Percentiles rank a stretch among this genome's conserved stretches.
Conservation (phyloP, 2,329 filamentous ascomycete species). For the Phialophora macrospora region DNA sequence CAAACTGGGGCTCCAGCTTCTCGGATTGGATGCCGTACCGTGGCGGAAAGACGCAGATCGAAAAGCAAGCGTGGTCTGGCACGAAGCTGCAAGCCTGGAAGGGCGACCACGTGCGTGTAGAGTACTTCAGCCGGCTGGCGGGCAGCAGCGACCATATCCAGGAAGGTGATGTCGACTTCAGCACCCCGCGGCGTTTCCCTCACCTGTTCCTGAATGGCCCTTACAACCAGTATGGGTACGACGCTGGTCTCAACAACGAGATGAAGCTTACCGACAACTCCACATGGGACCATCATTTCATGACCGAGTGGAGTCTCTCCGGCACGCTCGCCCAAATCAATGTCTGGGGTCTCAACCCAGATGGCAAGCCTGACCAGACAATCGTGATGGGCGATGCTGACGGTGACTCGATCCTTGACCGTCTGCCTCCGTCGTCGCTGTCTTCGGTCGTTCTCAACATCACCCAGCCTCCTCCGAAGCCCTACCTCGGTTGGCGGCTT, state of each 20-base stretch:
- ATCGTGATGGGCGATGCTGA: slow-evolving; percentile 67
- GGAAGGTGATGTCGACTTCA: slow-evolving; percentile 59
- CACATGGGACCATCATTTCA: slow-evolving; percentile 64
- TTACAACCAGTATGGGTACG: slow-evolving; percentile 69
- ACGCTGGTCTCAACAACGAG: slow-evolving; percentile 61
- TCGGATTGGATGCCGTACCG: slow-evolving; percentile 63
- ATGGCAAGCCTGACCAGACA: slow-evolving; percentile 65
- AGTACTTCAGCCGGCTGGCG: slow-evolving; percentile 65
- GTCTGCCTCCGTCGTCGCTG: slow-evolving; percentile 64
- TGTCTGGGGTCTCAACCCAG: slow-evolving; percentile 69
- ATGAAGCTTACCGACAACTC: slow-evolving; percentile 58
- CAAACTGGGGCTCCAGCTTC: slow-evolving; percentile 65
- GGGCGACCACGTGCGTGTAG: slow-evolving; percentile 66
- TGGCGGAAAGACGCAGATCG: slow-evolving; percentile 57
- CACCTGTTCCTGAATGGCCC: slow-evolving; percentile 67
- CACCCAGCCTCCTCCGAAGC: slow-evolving; percentile 59
- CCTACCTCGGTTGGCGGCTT: slow-evolving; percentile 62
- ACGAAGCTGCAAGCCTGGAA: slow-evolving; percentile 63
- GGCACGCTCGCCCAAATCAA: slow-evolving; percentile 67
- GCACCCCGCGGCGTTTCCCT: slow-evolving; percentile 58
- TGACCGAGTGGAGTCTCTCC: slow-evolving; percentile 60
- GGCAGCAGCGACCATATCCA: slow-evolving; percentile 66
- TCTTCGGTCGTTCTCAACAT: slow-evolving; percentile 64
- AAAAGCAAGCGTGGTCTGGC: slow-evolving; percentile 62
- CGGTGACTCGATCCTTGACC: slow-evolving; percentile 64